Evolutionary conservation across 176 grass and related monocot species (phyloP).

Genomic region (sorghum (Sorghum bicolor)): Sorghum_bicolor_NCBIv3 NC_012879.2:59842001-59842500

Average conservation of each 20-base stretch:
- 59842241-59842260: not conserved
- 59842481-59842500: conserved; percentile 53
- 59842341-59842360: not conserved
- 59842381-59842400: not conserved
- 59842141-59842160: conserved; percentile 78
- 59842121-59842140: conserved; percentile 99
- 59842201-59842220: not conserved
- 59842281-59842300: not conserved
- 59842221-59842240: not conserved
- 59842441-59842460: conserved; percentile 37
- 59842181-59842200: not conserved
- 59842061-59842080: conserved; percentile 98
- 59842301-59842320: not conserved
- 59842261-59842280: too few relatives aligned
- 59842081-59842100: conserved; percentile 97
- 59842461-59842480: conserved; percentile 13
- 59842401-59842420: not conserved
- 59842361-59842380: not conserved
- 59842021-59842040: conserved; percentile 95
- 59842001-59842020: conserved; percentile 97
- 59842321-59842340: not conserved
- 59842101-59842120: conserved; percentile 95
- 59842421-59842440: conserved; percentile 11
- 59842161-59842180: too few relatives aligned
- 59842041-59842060: conserved; percentile 85